Evolutionary conservation across 2,329 filamentous ascomycete genomes (phyloP).

Genomic region (Raffaelea ambrosiae): DNA sequence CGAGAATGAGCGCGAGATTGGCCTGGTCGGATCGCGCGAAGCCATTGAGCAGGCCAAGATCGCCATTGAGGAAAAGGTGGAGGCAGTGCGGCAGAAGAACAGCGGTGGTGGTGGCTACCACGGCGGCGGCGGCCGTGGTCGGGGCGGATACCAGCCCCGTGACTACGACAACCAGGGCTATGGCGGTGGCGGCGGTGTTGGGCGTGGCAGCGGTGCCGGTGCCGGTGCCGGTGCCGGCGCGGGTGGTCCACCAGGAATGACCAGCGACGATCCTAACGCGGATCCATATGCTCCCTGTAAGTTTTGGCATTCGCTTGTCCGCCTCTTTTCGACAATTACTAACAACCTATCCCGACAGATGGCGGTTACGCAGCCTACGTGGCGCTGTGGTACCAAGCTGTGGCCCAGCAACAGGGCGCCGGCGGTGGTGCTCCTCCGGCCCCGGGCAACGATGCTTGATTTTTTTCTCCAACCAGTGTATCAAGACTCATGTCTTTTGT

Average conservation of each 20-base stretch:
- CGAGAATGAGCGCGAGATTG: constrained; percentile 79
- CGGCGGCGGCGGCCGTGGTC: constrained; percentile 31
- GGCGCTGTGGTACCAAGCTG: constrained; percentile 70
- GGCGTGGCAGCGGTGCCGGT: constrained; percentile 32
- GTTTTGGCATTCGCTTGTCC: constrained; percentile 18
- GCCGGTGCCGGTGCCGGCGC: constrained; percentile 26
- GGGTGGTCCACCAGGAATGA: constrained; percentile 36
- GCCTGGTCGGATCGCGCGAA: constrained; percentile 68
- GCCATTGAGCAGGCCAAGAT: constrained; percentile 73
- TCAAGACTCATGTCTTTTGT: too few relatives aligned
- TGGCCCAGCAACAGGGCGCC: constrained; percentile 24
- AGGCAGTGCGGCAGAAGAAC: constrained; percentile 62
- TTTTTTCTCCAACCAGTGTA: not conserved
- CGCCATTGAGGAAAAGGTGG: constrained; percentile 86
- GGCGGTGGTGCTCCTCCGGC: constrained; percentile 5
- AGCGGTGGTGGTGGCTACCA: constrained; percentile 34
- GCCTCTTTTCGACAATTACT: not conserved
- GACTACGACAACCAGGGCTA: constrained; percentile 42
- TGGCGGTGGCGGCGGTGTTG: constrained; percentile 33
- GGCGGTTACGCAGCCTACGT: constrained; percentile 77
- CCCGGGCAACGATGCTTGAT: constrained; percentile 2
- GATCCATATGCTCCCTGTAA: constrained; percentile 71
- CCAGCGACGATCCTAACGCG: constrained; percentile 39
- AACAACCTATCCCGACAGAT: constrained; percentile 36
- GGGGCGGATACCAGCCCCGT: constrained; percentile 36